Conservation (phyloP, 805 yeast genomes). For the Wickerhamiella dianesei region DNA sequence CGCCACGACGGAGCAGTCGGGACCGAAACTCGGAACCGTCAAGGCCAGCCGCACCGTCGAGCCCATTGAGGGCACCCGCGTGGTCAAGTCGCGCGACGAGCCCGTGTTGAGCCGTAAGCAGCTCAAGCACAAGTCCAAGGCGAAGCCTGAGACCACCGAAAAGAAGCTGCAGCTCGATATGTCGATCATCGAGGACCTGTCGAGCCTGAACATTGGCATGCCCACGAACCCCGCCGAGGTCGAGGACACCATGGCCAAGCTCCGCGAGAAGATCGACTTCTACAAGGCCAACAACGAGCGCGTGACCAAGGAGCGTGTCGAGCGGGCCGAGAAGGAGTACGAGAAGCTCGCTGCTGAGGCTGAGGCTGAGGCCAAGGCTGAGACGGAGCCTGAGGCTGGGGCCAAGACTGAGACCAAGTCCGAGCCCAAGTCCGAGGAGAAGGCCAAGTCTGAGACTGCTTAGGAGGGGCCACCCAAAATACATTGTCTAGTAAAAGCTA, state of each 20-base stretch:
- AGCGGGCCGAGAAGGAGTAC: constrained; percentile 62
- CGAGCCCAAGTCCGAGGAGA: too few species aligned
- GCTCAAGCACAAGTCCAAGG: constrained; percentile 29
- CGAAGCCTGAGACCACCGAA: constrained; percentile 11
- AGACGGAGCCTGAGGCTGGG: not conserved
- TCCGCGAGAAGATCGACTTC: constrained; percentile 58
- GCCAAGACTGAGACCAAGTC: too few species aligned
- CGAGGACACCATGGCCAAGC: constrained; percentile 45
- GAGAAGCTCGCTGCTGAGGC: constrained; percentile 39
- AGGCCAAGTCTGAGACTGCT: too few species aligned
- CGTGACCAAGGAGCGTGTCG: constrained; percentile 63
- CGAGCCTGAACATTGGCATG: constrained; percentile 60
- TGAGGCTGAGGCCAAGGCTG: constrained; percentile 5
- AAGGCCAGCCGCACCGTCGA: constrained; percentile 25
- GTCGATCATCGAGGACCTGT: constrained; percentile 59
- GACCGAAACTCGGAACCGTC: not conserved
- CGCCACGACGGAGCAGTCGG: constrained; percentile 17
- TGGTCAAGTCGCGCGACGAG: constrained; percentile 43
- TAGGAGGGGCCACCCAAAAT: too few species aligned
- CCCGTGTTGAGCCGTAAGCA: constrained; percentile 34
- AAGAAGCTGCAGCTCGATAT: constrained; percentile 63
- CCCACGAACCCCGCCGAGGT: constrained; percentile 69
- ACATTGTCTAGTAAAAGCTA: too few species aligned
- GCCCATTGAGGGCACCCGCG: constrained; percentile 46
- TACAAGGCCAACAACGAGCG: constrained; percentile 64